These are phyloP conservation scores for Russula lepida DNA, from an alignment of 768 basidiomycete species.

Conservation along the genomic window DNA sequence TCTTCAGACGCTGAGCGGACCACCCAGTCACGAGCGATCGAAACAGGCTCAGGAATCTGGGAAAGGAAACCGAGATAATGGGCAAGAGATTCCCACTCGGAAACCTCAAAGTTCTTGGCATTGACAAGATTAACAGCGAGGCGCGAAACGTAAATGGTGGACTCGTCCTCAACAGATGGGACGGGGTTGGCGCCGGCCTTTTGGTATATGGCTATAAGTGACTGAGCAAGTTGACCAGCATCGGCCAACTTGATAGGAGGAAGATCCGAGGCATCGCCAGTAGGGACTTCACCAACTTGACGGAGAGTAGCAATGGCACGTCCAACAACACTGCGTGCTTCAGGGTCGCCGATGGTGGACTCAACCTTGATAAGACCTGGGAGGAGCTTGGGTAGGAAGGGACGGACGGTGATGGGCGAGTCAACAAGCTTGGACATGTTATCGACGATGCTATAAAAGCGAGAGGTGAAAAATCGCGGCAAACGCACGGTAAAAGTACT, in stretches of 20 bases:
- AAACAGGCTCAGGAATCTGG: slow-evolving; percentile 53
- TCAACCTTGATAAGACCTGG: slow-evolving; percentile 95
- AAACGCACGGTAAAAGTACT: slow-evolving; percentile 27
- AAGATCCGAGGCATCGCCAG: slow-evolving; percentile 85
- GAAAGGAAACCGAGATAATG: slow-evolving; percentile 66
- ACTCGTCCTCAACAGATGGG: slow-evolving; percentile 48
- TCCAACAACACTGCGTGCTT: slow-evolving; percentile 87
- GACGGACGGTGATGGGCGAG: slow-evolving; percentile 88
- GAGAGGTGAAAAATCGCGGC: slow-evolving; percentile 13
- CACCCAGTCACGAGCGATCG: slow-evolving; percentile 75
- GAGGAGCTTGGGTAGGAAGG: slow-evolving; percentile 92
- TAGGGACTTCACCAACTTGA: slow-evolving; percentile 86
- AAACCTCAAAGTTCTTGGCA: slow-evolving; percentile 84
- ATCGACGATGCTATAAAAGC: slow-evolving; percentile 68
- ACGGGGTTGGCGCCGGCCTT: slow-evolving; percentile 58
- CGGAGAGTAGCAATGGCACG: slow-evolving; percentile 94
- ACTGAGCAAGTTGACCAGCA: slow-evolving; percentile 51
- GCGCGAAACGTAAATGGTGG: slow-evolving; percentile 59
- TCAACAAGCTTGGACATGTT: slow-evolving; percentile 99
- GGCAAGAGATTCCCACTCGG: slow-evolving; percentile 77
- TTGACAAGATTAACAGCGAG: slow-evolving; percentile 85
- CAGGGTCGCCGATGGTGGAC: slow-evolving; percentile 91
- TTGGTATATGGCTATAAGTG: slow-evolving; percentile 75
- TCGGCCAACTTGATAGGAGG: slow-evolving; percentile 78
- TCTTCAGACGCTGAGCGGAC: slow-evolving; percentile 82